Conservation (phyloP, 2,329 filamentous ascomycete species). For the Sordariomycetes sp. region DNA sequence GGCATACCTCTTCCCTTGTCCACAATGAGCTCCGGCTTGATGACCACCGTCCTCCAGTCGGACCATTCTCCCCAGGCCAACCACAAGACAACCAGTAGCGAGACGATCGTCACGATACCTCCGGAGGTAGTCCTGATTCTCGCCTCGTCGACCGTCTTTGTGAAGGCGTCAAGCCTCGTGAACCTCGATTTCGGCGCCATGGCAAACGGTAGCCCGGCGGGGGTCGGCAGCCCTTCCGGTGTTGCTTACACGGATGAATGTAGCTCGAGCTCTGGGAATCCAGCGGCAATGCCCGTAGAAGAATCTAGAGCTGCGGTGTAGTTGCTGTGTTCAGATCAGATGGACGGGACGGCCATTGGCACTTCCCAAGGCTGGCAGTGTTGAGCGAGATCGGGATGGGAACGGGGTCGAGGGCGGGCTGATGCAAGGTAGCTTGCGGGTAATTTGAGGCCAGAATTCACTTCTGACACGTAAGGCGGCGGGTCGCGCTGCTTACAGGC, state of each 20-base stretch:
- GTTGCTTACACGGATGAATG: background rate
- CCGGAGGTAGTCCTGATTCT: conserved; percentile 90
- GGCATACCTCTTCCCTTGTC: conserved; percentile 81
- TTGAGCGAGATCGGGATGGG: background rate
- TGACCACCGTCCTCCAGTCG: conserved; percentile 75
- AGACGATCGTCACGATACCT: conserved; percentile 86
- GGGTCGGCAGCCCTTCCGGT: background rate
- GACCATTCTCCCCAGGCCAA: conserved; percentile 92
- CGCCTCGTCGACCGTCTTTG: conserved; percentile 97
- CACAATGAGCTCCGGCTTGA: conserved; percentile 86
- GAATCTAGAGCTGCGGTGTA: background rate
- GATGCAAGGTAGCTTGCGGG: background rate
- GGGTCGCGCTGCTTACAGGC: background rate
- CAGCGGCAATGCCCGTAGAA: background rate
- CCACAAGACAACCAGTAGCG: conserved; percentile 76
- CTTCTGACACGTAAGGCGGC: background rate
- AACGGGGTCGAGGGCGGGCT: background rate
- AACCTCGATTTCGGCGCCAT: conserved; percentile 93
- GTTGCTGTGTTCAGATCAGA: background rate
- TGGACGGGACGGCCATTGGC: background rate
- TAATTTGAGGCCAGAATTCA: conserved; percentile 5
- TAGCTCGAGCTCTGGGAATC: background rate
- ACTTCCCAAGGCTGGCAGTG: background rate
- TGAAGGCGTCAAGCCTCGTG: conserved; percentile 94
- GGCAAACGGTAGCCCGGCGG: background rate